Conservation (phyloP, 176 grass and related monocot genomes). For the Calamus simplicifolius region DNA sequence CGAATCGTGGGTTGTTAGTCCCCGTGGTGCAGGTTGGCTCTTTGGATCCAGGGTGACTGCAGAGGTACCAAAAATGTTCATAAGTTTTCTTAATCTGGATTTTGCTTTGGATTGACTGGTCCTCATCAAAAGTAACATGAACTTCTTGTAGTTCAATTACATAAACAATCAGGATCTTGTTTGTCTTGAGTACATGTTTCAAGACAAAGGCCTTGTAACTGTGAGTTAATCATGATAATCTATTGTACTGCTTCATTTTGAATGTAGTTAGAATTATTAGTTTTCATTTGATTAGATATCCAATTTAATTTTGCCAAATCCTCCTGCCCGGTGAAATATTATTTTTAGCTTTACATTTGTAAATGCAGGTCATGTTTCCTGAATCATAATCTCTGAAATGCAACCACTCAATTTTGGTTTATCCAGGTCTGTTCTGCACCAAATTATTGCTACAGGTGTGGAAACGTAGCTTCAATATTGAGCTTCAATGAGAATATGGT, state of each 20-base stretch:
- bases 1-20: conserved; percentile 95
- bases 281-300: background rate
- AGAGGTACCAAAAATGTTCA: conserved; percentile 43
- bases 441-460: conserved; percentile 99
- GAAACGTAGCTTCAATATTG: conserved; percentile 96
- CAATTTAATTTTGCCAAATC: no score
- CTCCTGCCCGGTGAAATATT: no score
- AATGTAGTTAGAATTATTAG: background rate
- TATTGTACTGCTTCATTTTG: no score
- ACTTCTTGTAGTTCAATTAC: conserved; percentile 72
- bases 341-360: no score
- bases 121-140: background rate
- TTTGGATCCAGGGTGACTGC: conserved; percentile 93
- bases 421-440: conserved; percentile 93
- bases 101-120: background rate
- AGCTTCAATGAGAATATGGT: conserved; percentile 98
- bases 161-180: conserved; percentile 93
- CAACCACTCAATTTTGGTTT: conserved; percentile 11
- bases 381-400: background rate
- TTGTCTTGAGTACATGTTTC: conserved; percentile 98
- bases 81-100: background rate
- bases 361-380: no score
- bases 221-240: conserved; percentile 37
- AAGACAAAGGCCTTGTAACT: conserved; percentile 98
- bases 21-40: conserved; percentile 95